These are phyloP conservation scores for Kodamaea derodonti DNA, from an alignment of 1,139 yeast species.

Conservation along the genomic window DNA sequence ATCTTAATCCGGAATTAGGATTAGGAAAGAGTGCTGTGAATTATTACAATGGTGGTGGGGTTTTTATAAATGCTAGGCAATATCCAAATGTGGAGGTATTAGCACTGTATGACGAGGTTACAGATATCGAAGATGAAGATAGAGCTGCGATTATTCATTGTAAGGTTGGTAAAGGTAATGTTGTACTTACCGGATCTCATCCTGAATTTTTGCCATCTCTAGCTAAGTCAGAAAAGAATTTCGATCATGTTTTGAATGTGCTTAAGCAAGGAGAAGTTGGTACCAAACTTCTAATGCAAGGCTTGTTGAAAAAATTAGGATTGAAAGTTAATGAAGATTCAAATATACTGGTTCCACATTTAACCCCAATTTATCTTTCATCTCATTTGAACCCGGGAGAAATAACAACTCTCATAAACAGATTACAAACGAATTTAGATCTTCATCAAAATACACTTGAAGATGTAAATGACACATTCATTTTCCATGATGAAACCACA, in stretches of 20 bases:
- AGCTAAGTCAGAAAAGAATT: conserved; percentile 24
- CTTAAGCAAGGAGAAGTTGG: conserved; percentile 39
- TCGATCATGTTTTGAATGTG: background rate
- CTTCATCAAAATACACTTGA: conserved; percentile 41
- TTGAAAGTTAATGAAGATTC: conserved; percentile 57
- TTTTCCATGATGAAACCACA: conserved; percentile 34
- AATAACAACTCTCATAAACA: conserved; percentile 20
- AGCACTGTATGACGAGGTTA: conserved; percentile 56
- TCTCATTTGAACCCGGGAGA: conserved; percentile 21
- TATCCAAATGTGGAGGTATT: conserved; percentile 61
- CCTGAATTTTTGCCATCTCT: conserved; percentile 75
- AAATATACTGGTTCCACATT: conserved; percentile 52
- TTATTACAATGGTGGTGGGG: conserved; percentile 87
- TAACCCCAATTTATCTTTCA: conserved; percentile 59
- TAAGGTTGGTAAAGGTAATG: conserved; percentile 70
- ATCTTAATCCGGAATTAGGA: conserved; percentile 30
- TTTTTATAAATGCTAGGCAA: conserved; percentile 70
- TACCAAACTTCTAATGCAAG: conserved; percentile 54
- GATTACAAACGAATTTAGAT: conserved; percentile 38
- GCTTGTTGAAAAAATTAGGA: conserved; percentile 57
- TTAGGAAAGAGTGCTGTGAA: conserved; percentile 17
- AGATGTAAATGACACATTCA: conserved; percentile 53
- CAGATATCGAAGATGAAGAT: conserved; percentile 35
- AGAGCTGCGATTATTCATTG: conserved; percentile 73
- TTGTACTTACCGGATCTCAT: conserved; percentile 80